These are phyloP conservation scores for Coniella lustricola DNA, from an alignment of 2,329 filamentous ascomycete genomes.

Conservation along the genomic window DNA sequence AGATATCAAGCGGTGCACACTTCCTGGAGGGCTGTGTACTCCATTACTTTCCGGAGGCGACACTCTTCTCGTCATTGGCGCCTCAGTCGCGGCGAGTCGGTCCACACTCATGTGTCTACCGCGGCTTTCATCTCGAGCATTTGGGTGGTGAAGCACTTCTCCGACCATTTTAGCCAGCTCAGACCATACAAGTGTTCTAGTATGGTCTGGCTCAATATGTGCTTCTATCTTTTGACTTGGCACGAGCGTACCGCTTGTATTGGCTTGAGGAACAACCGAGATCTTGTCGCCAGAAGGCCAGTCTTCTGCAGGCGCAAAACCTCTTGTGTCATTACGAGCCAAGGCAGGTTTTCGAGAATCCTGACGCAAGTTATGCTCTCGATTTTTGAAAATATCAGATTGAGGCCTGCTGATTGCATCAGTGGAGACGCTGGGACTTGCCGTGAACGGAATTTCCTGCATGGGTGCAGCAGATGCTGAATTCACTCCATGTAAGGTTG, in stretches of 20 bases:
- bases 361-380: background rate
- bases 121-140: background rate
- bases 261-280: background rate
- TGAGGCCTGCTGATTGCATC: background rate
- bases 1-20: background rate
- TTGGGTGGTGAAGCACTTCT: background rate
- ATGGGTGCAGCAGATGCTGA: background rate
- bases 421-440: slow-evolving; percentile 24
- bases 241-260: background rate
- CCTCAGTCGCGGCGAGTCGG: background rate
- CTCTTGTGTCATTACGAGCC: background rate
- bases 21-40: background rate
- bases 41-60: background rate
- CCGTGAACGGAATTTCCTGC: slow-evolving; percentile 22
- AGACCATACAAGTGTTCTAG: slow-evolving; percentile 9
- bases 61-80: background rate
- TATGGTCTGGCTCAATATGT: slow-evolving; percentile 8
- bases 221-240: background rate
- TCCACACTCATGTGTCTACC: slow-evolving; percentile 1
- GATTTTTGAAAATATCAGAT: background rate
- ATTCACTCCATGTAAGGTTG: too few species aligned
- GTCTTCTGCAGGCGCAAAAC: background rate
- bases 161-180: slow-evolving; percentile 11
- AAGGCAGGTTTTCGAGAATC: background rate
- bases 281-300: background rate